phyloP scores from a whole-genome alignment of 768 basidiomycete genomes.

The Astraeus odoratus region DNA sequence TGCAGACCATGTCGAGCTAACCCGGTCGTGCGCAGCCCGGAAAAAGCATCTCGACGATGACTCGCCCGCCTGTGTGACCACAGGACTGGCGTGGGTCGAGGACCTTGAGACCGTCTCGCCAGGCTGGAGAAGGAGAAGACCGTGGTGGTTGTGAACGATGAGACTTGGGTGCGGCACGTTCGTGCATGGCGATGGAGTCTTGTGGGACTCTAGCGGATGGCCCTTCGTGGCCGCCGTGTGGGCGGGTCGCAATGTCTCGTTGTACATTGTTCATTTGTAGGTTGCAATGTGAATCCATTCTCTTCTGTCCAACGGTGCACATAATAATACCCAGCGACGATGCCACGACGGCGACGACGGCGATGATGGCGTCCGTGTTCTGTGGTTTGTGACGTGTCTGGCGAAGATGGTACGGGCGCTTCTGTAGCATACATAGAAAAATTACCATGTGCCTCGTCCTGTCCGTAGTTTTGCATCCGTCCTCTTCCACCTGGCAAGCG shows the following conservation, averaged over 20 bases:
- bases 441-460: too few species aligned
- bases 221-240: constrained; percentile 65
- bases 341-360: too few species aligned
- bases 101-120: constrained; percentile 83
- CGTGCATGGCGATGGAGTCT: constrained; percentile 30
- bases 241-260: constrained; percentile 86
- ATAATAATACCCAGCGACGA: too few species aligned
- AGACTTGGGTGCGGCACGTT: constrained; percentile 84
- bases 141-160: too few species aligned
- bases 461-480: too few species aligned
- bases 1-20: too few species aligned
- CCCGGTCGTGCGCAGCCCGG: constrained; percentile 35
- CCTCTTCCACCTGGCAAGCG: too few species aligned
- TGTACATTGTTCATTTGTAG: constrained; percentile 45
- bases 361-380: too few species aligned
- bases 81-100: constrained; percentile 70
- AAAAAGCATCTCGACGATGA: constrained; percentile 91
- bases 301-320: background rate
- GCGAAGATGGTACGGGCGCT: too few species aligned
- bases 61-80: constrained; percentile 47
- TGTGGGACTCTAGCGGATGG: too few species aligned
- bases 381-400: too few species aligned
- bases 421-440: too few species aligned
- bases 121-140: constrained; percentile 73
- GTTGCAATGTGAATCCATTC: constrained; percentile 1